Conservation (phyloP, 2,329 filamentous ascomycete species). For the Monascus ruber region DNA sequence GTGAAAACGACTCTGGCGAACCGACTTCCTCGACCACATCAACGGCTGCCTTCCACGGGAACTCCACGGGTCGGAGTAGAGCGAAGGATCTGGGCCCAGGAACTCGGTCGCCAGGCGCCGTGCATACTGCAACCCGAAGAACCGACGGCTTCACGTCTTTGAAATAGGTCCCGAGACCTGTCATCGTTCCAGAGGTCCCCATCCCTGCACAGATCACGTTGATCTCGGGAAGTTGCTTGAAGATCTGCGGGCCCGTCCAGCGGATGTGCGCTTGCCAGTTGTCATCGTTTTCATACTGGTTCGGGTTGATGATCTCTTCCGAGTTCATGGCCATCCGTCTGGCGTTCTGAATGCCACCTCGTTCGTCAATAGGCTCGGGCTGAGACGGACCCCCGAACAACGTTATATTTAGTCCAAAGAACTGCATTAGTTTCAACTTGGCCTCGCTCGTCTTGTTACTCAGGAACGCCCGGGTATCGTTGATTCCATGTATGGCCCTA, state of each 20-base stretch:
- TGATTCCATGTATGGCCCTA: conserved; percentile 39
- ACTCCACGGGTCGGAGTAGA: conserved; percentile 40
- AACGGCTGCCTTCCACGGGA: conserved; percentile 47
- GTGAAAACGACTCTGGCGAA: conserved; percentile 41
- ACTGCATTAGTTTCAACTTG: conserved; percentile 46
- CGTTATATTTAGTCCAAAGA: conserved; percentile 48
- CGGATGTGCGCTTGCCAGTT: conserved; percentile 38
- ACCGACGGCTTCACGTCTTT: conserved; percentile 35
- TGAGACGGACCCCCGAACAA: conserved; percentile 50
- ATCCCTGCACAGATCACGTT: conserved; percentile 46
- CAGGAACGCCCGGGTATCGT: conserved; percentile 44
- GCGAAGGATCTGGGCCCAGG: conserved; percentile 47
- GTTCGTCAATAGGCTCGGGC: conserved; percentile 42
- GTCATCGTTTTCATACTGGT: conserved; percentile 46
- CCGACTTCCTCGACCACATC: conserved; percentile 47
- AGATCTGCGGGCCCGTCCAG: conserved; percentile 51
- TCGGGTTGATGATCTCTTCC: conserved; percentile 39
- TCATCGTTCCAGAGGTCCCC: conserved; percentile 45
- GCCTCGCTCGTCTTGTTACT: conserved; percentile 48
- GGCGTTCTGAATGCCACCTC: conserved; percentile 43
- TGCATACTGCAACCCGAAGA: conserved; percentile 39
- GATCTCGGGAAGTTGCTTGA: conserved; percentile 45
- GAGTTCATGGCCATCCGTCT: conserved; percentile 32
- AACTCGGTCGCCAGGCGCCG: conserved; percentile 44
- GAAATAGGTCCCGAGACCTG: conserved; percentile 41